Conservation (phyloP, 2,329 filamentous ascomycete genomes). For the Beauveria caledonica region DNA sequence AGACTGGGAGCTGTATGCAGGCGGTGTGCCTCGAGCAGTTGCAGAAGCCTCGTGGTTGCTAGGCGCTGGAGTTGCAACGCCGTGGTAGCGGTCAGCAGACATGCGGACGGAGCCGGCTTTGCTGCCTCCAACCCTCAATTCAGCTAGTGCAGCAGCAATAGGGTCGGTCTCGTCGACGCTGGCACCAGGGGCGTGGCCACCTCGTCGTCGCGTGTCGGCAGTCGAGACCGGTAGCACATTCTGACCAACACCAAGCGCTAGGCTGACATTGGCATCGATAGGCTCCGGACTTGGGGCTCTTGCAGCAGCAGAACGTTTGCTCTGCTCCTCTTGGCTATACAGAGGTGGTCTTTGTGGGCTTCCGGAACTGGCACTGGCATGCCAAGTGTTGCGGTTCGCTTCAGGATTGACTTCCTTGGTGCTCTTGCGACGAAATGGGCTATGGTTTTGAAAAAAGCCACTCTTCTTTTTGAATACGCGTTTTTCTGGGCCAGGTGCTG, state of each 20-base stretch:
- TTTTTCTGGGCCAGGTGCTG: constrained; percentile 51
- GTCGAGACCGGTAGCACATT: constrained; percentile 92
- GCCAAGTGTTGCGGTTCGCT: constrained; percentile 53
- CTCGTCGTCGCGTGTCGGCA: constrained; percentile 50
- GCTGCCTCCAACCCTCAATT: constrained; percentile 70
- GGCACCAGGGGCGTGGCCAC: constrained; percentile 23
- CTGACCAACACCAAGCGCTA: constrained; percentile 88
- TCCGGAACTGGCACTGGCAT: constrained; percentile 26
- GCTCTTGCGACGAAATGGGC: constrained; percentile 88
- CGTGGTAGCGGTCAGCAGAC: constrained; percentile 92
- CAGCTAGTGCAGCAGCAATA: constrained; percentile 84
- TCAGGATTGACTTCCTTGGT: constrained; percentile 55
- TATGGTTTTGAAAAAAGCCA: constrained; percentile 88
- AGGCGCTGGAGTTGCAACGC: constrained; percentile 75
- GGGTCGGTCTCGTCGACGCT: constrained; percentile 65
- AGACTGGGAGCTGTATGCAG: constrained; percentile 65
- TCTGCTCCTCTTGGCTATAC: constrained; percentile 28
- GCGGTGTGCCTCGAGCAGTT: constrained; percentile 65
- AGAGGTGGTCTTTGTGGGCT: constrained; percentile 31
- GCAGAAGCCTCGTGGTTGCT: constrained; percentile 38
- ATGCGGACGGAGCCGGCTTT: constrained; percentile 79
- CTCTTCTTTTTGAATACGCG: constrained; percentile 63
- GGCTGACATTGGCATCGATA: constrained; percentile 83
- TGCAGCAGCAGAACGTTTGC: constrained; percentile 20
- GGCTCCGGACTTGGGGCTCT: constrained; percentile 64